Percentiles rank a stretch among this genome's conserved stretches.
Conservation (phyloP, 352 stramenopile genomes). For the Phytophthora tubulina region DNA sequence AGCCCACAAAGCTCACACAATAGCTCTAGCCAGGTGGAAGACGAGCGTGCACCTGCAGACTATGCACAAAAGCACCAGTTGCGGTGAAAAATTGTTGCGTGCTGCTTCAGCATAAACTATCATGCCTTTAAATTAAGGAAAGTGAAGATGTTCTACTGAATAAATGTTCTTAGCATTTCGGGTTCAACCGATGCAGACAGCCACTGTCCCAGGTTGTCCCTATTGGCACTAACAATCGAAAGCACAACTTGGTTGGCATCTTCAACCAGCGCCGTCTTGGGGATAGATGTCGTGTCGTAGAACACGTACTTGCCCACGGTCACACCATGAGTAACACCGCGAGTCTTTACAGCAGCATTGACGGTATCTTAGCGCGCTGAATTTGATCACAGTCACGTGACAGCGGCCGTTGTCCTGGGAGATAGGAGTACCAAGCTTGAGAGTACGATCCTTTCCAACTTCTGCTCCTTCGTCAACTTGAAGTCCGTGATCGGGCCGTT, state of each 20-base stretch:
- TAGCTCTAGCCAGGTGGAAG: conserved; percentile 8
- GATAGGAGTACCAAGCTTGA: conserved; percentile 57
- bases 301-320: conserved; percentile 59
- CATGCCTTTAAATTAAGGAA: no score
- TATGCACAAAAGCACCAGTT: no score
- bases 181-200: conserved; percentile 56
- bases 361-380: conserved; percentile 37
- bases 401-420: conserved; percentile 53
- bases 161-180: no score
- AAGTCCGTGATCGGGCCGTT: conserved; percentile 61
- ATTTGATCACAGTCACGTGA: conserved; percentile 54
- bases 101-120: no score
- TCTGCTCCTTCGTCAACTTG: conserved; percentile 42
- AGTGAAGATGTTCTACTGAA: no score
- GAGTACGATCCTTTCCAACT: conserved; percentile 31
- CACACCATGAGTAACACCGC: conserved; percentile 56
- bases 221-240: conserved; percentile 54
- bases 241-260: conserved; percentile 50
- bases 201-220: conserved; percentile 49
- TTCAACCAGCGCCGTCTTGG: conserved; percentile 41
- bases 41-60: no score
- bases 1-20: no score
- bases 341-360: conserved; percentile 50
- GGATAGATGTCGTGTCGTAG: conserved; percentile 52
- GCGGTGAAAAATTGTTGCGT: no score